Percentiles rank a stretch among this genome's conserved stretches.
Evolutionary conservation across 2,329 filamentous ascomycete genomes (phyloP).

Genomic region (Cytospora chrysosperma): DNA sequence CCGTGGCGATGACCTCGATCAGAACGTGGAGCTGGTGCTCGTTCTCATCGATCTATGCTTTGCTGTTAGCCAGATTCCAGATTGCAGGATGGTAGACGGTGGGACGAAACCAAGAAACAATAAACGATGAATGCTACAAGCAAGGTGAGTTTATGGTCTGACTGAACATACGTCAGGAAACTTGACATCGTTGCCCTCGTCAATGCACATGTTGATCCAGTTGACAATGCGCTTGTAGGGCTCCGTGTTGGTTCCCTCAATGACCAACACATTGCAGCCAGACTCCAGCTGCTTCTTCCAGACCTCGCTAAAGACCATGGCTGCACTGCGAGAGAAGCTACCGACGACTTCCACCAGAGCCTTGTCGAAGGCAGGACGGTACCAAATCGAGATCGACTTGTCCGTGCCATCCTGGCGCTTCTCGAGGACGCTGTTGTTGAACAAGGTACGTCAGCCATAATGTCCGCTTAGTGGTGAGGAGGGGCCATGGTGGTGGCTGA

Average conservation of each 20-base stretch:
- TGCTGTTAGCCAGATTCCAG: neutral
- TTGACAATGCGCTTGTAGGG: conserved; percentile 17
- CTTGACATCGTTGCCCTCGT: conserved; percentile 24
- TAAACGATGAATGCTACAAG: too few species aligned
- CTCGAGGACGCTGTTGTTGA: conserved; percentile 6
- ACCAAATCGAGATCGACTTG: conserved; percentile 17
- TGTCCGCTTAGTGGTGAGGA: neutral
- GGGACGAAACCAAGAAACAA: neutral
- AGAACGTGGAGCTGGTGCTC: conserved; percentile 17
- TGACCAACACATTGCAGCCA: neutral
- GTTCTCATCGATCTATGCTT: conserved; percentile 7
- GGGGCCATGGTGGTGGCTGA: neutral
- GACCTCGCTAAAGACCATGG: conserved; percentile 10
- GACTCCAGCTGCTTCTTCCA: conserved; percentile 21
- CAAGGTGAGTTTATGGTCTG: neutral
- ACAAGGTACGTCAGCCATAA: neutral
- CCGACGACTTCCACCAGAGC: neutral
- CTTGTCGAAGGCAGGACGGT: neutral
- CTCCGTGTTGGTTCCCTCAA: conserved; percentile 7
- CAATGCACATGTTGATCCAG: conserved; percentile 23
- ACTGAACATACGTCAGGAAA: conserved; percentile 17
- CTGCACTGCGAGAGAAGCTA: conserved; percentile 12
- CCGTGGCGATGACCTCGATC: conserved; percentile 16
- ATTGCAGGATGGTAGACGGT: neutral
- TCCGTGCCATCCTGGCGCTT: conserved; percentile 14